Base-by-base conservation (phyloP, 2,329 filamentous ascomycete species). In the Exophiala oligosperma region DNA sequence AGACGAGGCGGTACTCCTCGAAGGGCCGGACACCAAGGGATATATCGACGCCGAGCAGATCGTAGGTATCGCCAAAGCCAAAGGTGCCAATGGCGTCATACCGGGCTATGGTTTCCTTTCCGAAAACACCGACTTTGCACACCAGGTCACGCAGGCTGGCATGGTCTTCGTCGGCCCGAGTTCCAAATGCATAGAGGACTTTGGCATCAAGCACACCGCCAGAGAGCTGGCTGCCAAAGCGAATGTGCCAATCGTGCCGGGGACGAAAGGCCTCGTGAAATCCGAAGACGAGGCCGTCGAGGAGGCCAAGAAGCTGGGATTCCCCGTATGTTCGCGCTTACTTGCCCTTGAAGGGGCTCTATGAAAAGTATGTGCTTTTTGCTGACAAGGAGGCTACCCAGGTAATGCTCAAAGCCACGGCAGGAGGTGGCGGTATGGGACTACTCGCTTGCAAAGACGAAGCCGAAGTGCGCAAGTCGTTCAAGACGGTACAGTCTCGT, bases 361-460 rank as follows among this genome's bases (percentile, higher is more conserved):
- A 9, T 38, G 12, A 28, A 24, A 32, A 24, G 2, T 17, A 1
- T 7, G 14, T 43, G 23, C n/a, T 17, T 9, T 41, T 67, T 11
- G 14, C 67, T 11, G 14, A 23, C 38, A 11, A 35, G 6, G 51
- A 7, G 54, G 50, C 32, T 5, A 21, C 23, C 35, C 26, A 61
- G 61, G 87, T 92, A 5, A 81, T 92, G 68, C 79, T 91, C 52
- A 96, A 96, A 79, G 91, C 89, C 62, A 89, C 91, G 11, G 84
- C 84, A 59, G 89, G 89, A 5, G 90, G 91, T 32, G 91, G 91
- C 48, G 91, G 91, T 26, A 95, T 94, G 80, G 91, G 91, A 2
- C 86, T 96, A 80, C 81, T 90, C 37, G 91, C 91, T 56, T 91
- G 91, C 61, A 72, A 84, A 68, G 81, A 78, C 9, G 81, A 86